Conservation (phyloP, 2,329 filamentous ascomycete genomes). For the Torrubiella hemipterigena region DNA sequence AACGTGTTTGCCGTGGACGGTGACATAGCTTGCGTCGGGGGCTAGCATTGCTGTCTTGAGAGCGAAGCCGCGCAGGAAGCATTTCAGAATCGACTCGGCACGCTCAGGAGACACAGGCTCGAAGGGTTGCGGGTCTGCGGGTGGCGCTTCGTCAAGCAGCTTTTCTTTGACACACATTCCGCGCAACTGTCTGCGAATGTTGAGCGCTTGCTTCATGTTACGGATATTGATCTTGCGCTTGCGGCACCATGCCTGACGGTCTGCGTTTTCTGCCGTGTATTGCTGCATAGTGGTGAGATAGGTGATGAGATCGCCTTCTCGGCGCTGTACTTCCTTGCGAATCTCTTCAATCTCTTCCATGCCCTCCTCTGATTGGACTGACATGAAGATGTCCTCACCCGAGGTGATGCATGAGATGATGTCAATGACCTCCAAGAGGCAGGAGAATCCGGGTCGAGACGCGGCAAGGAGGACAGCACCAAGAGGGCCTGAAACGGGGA, state of each 20-base stretch:
- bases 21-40: conserved; percentile 49
- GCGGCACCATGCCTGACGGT: conserved; percentile 46
- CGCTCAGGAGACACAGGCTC: conserved; percentile 39
- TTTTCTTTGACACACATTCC: conserved; percentile 40
- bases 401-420: conserved; percentile 57
- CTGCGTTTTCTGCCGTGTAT: conserved; percentile 43
- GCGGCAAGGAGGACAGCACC: conserved; percentile 77
- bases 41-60: conserved; percentile 48
- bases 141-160: conserved; percentile 31
- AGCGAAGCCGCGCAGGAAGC: conserved; percentile 50
- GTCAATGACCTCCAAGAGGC: conserved; percentile 74
- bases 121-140: conserved; percentile 44
- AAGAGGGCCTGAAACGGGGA: conserved; percentile 72
- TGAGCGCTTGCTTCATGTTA: conserved; percentile 51
- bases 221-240: conserved; percentile 42
- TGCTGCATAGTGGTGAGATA: conserved; percentile 52
- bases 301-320: conserved; percentile 54
- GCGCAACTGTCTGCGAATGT: conserved; percentile 50
- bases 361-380: conserved; percentile 44
- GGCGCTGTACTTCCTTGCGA: conserved; percentile 45
- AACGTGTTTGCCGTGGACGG: conserved; percentile 44
- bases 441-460: conserved; percentile 55
- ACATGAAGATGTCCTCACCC: conserved; percentile 51
- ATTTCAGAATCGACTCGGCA: conserved; percentile 42
- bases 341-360: conserved; percentile 39